A percentile compares a stretch with the other conserved stretches of the same genome.
Evolutionary conservation across 1,139 yeast genomes (phyloP).

Genomic region (Saccharomyces hybrid): DNA sequence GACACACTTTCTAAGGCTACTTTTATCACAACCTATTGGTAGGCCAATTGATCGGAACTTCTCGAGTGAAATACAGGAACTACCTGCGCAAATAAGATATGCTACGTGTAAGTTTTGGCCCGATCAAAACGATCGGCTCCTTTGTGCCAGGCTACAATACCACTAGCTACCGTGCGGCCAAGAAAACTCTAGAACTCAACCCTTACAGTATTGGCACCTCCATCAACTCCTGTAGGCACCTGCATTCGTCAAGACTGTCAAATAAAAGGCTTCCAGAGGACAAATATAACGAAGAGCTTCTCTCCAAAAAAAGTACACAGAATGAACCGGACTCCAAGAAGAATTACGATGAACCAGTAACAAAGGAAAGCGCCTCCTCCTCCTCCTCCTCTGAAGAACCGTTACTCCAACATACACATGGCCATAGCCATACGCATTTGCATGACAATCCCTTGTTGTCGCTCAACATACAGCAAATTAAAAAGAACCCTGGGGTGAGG

Average conservation of each 20-base stretch:
- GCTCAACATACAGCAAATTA: conserved; percentile 36
- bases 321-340: conserved; percentile 4
- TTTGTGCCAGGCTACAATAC: background rate
- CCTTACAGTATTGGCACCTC: background rate
- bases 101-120: background rate
- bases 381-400: conserved; percentile 22
- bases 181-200: background rate
- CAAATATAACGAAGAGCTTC: background rate
- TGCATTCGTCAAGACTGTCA: background rate
- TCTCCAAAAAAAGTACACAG: background rate
- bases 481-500: conserved; percentile 75
- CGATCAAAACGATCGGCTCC: background rate
- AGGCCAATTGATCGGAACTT: background rate
- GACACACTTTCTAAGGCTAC: background rate
- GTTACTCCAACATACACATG: conserved; percentile 33
- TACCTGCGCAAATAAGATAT: background rate
- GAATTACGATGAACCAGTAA: background rate
- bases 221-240: background rate
- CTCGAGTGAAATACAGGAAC: background rate
- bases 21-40: background rate
- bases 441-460: conserved; percentile 34
- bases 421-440: conserved; percentile 34
- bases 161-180: background rate
- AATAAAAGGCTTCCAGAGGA: background rate
- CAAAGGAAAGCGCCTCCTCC: background rate